phyloP scores from a whole-genome alignment of 345 rosid genomes.

The Hypericum perforatum region DNA sequence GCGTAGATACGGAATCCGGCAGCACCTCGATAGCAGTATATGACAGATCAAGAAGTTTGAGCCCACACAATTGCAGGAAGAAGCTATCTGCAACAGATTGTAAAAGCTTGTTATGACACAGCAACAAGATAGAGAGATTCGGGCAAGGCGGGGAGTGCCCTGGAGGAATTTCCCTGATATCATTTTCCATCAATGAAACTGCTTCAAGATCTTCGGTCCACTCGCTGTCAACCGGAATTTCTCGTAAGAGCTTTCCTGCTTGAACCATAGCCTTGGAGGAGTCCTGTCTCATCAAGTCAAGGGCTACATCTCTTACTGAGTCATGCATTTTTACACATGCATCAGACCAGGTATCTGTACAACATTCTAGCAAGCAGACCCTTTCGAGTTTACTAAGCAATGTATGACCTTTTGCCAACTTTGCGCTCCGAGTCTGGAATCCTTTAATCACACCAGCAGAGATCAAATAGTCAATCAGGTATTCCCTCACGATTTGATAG shows the following conservation, averaged over 20 bases:
- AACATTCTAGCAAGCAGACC: not conserved
- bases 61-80: slow-evolving; percentile 1
- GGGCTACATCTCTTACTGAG: slow-evolving; percentile 5
- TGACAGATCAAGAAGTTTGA: slow-evolving; percentile 18
- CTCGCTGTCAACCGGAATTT: not conserved
- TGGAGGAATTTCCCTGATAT: too few relatives aligned
- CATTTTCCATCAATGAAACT: too few relatives aligned
- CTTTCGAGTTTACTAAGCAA: slow-evolving; percentile 13
- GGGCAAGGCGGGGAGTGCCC: too few relatives aligned
- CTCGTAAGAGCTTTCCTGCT: not conserved
- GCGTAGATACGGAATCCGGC: slow-evolving; percentile 4
- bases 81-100: slow-evolving; percentile 2
- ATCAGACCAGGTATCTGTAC: not conserved
- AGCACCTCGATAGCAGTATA: not conserved
- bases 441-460: slow-evolving; percentile 15
- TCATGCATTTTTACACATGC: slow-evolving; percentile 1
- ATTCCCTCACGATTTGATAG: not conserved
- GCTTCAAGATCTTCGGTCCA: not conserved
- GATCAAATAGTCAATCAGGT: slow-evolving; percentile 13
- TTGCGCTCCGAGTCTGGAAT: not conserved
- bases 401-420: slow-evolving; percentile 9
- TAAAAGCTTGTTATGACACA: not conserved
- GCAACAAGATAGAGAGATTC: slow-evolving; percentile 3
- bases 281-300: not conserved
- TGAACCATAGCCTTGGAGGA: slow-evolving; percentile 1